Conservation (phyloP, 345 rosid species). For the Euphorbia pulcherrima region DNA sequence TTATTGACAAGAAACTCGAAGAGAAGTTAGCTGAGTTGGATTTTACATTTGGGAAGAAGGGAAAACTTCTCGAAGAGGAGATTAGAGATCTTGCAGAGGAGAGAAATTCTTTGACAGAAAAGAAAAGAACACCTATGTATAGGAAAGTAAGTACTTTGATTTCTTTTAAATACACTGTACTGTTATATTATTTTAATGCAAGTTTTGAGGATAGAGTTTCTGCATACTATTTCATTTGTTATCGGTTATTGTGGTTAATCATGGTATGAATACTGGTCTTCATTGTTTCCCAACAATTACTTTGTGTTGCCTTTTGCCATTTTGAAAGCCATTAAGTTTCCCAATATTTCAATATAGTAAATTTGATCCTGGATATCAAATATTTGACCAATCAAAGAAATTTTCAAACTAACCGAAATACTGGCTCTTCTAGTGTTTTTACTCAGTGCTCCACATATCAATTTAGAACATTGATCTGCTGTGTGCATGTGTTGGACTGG, state of each 20-base stretch:
- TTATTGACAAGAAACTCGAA: conserved; percentile 76
- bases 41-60: conserved; percentile 89
- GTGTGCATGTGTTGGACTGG: neutral
- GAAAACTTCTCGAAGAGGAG: conserved; percentile 85
- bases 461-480: neutral
- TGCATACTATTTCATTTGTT: neutral
- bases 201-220: neutral
- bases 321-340: neutral
- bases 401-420: neutral
- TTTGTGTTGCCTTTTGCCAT: neutral
- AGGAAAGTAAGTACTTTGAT: conserved; percentile 51
- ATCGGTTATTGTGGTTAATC: neutral
- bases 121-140: conserved; percentile 74
- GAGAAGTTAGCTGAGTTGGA: conserved; percentile 81
- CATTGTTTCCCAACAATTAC: no score
- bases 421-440: neutral
- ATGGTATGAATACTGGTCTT: neutral
- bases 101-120: conserved; percentile 84
- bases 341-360: neutral
- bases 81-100: conserved; percentile 89
- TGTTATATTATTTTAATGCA: neutral
- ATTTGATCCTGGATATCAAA: neutral
- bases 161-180: conserved; percentile 7
- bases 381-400: neutral
- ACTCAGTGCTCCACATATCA: neutral